Evolutionary conservation across 768 basidiomycete species (phyloP).

Genomic region (Mrakia hoshinonis): DNA sequence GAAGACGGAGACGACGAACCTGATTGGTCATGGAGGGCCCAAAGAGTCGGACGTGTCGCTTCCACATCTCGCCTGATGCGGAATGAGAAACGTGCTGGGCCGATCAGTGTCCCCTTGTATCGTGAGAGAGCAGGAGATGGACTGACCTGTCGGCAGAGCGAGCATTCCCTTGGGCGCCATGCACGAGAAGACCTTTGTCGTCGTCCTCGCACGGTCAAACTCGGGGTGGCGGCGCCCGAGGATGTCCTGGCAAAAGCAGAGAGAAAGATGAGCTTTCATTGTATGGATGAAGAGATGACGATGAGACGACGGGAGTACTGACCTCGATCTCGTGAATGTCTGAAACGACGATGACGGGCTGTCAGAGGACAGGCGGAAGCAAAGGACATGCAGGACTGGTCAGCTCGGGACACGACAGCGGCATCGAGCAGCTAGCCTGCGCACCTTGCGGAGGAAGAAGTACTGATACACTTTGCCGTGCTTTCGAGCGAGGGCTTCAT

Average conservation of each 20-base stretch:
- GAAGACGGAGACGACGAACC: background rate
- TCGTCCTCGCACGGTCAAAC: background rate
- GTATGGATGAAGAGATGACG: no score
- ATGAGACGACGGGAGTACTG: no score
- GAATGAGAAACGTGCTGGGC: no score
- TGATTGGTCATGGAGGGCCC: background rate
- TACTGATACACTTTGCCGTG: background rate
- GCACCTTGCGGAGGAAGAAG: slow-evolving; percentile 5
- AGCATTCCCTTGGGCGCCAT: slow-evolving; percentile 9
- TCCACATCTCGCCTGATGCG: background rate
- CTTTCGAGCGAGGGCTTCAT: background rate
- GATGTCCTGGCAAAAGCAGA: background rate
- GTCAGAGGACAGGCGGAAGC: background rate
- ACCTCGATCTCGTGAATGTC: background rate
- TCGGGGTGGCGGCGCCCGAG: background rate
- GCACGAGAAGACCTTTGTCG: background rate
- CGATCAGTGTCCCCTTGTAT: no score
- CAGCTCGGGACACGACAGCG: background rate
- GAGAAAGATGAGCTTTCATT: no score
- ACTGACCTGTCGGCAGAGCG: background rate
- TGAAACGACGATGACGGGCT: background rate
- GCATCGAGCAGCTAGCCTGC: background rate
- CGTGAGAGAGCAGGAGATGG: no score
- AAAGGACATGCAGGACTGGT: background rate
- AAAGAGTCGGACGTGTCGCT: slow-evolving; percentile 1